Evolutionary conservation across 176 grass and related monocot species (phyloP).

Genomic region (Oryza meridionalis): DNA sequence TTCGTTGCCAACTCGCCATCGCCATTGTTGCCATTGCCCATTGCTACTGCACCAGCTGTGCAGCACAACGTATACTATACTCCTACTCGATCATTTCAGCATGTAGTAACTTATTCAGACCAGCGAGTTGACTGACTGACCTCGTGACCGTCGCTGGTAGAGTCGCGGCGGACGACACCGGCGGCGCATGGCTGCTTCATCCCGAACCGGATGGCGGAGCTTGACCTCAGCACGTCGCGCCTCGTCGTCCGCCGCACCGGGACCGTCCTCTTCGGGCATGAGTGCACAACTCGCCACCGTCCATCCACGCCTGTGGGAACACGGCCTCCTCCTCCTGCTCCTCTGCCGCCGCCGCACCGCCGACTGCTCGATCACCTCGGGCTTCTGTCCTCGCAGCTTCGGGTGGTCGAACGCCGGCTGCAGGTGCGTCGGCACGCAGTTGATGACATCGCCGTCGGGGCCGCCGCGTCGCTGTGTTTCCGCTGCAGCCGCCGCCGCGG

Average conservation of each 20-base stretch:
- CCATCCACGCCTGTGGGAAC: conserved; percentile 65
- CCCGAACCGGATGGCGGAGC: conserved; percentile 60
- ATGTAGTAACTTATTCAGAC: not conserved
- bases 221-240: conserved; percentile 50
- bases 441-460: conserved; percentile 75
- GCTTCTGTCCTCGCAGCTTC: conserved; percentile 53
- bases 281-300: conserved; percentile 36
- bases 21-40: not conserved
- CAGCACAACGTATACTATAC: too few species aligned
- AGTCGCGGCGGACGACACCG: conserved; percentile 59
- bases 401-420: conserved; percentile 86
- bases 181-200: conserved; percentile 59
- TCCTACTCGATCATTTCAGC: not conserved
- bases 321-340: not conserved
- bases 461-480: not conserved
- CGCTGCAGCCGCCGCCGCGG: too few species aligned
- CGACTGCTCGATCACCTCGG: conserved; percentile 47
- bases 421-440: conserved; percentile 72
- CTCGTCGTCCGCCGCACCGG: conserved; percentile 65
- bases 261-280: conserved; percentile 59
- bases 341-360: not conserved
- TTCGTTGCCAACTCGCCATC: not conserved
- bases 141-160: conserved; percentile 77
- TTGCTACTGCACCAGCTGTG: too few species aligned
- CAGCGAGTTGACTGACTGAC: conserved; percentile 38